Evolutionary conservation across 805 yeast genomes (phyloP).

Genomic region (Pichia exigua): DNA sequence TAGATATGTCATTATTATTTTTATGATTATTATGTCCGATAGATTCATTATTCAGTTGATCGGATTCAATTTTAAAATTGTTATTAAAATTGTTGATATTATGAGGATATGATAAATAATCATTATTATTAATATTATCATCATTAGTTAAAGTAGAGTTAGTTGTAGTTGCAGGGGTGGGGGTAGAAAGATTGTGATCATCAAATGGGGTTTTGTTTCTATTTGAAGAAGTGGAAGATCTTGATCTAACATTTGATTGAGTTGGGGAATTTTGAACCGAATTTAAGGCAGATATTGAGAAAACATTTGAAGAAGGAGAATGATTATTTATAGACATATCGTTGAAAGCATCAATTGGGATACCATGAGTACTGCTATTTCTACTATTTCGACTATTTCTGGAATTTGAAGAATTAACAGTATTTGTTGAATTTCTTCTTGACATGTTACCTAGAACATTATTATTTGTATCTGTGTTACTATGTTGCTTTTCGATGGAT

Average conservation of each 20-base stretch:
- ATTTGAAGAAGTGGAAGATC: slow-evolving; percentile 5
- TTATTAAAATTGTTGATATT: not conserved
- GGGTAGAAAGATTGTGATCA: not conserved
- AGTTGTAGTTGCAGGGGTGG: not conserved
- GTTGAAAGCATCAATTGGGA: slow-evolving; percentile 6
- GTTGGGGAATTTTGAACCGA: not conserved
- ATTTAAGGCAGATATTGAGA: not conserved
- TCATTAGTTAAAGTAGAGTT: not conserved
- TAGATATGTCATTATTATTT: not conserved
- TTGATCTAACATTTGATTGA: slow-evolving; percentile 1
- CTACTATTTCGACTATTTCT: slow-evolving; percentile 4
- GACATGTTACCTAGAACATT: slow-evolving; percentile 7
- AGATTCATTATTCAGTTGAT: slow-evolving; percentile 3
- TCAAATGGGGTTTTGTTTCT: slow-evolving; percentile 3
- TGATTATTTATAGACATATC: not conserved
- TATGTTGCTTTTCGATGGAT: slow-evolving; percentile 10
- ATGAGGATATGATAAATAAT: not conserved
- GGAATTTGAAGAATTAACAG: slow-evolving; percentile 8
- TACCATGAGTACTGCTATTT: slow-evolving; percentile 6
- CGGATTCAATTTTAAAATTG: not conserved
- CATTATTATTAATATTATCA: not conserved
- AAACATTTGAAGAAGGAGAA: not conserved
- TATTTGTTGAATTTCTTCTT: slow-evolving; percentile 15
- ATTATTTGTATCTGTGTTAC: slow-evolving; percentile 4
- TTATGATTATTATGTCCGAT: not conserved